These are phyloP conservation scores for Mycena olivaceomarginata DNA, from an alignment of 768 basidiomycete genomes.

Conservation along the genomic window DNA sequence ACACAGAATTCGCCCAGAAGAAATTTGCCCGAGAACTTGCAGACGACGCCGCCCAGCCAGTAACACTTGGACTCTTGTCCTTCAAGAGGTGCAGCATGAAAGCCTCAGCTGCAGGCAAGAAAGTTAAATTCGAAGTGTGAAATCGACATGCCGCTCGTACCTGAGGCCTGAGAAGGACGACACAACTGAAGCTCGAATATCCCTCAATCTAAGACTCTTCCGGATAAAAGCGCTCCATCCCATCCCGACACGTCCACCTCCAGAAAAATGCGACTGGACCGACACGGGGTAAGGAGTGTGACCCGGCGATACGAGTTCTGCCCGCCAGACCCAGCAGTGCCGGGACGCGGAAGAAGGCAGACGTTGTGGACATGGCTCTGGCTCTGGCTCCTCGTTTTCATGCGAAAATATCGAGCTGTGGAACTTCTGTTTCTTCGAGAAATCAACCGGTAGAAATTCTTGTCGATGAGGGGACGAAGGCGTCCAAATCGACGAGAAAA, in stretches of 20 bases:
- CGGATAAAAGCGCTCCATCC: background rate
- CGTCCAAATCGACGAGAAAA: too few species aligned
- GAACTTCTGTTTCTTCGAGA: too few species aligned
- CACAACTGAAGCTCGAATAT: background rate
- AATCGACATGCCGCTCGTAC: background rate
- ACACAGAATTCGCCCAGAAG: background rate
- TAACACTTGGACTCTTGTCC: background rate
- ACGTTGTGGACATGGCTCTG: too few species aligned
- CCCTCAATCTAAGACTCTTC: background rate
- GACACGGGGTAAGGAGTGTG: too few species aligned
- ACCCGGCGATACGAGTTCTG: too few species aligned
- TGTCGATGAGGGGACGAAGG: too few species aligned
- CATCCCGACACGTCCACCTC: background rate
- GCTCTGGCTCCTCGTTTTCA: too few species aligned
- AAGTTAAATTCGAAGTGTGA: background rate
- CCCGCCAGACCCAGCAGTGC: too few species aligned
- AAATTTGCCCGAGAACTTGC: background rate
- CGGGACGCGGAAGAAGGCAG: too few species aligned
- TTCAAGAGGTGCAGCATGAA: background rate
- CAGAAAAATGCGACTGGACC: too few species aligned
- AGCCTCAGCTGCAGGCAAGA: background rate
- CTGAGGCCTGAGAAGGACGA: background rate
- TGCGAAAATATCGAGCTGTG: too few species aligned
- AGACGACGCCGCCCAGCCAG: background rate
- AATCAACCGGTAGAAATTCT: too few species aligned